A percentile compares a stretch with the other conserved stretches of the same genome.
These are phyloP conservation scores for Suhomyces panamericanus DNA, from an alignment of 1,139 yeast genomes.

Conservation along the genomic window DNA sequence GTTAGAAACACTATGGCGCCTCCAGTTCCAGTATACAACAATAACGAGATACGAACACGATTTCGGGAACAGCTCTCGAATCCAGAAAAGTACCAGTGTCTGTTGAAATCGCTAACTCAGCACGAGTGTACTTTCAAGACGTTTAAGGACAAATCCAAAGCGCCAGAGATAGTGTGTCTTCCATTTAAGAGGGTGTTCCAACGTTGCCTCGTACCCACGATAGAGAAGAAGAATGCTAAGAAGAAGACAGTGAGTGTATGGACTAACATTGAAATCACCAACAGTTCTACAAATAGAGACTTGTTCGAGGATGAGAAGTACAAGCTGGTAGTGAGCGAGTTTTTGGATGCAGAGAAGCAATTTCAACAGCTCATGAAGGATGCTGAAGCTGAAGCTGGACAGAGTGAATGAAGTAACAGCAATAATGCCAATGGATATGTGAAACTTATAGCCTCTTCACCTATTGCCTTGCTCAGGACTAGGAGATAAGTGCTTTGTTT, in stretches of 20 bases:
- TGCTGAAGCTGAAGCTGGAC: constrained; percentile 12
- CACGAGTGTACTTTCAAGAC: constrained; percentile 50
- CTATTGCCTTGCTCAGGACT: no score
- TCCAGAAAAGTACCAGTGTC: constrained; percentile 41
- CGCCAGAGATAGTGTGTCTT: constrained; percentile 49
- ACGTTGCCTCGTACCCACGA: constrained; percentile 41
- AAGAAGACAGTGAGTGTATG: constrained; percentile 24
- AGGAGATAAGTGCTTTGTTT: no score
- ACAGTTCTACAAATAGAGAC: constrained; percentile 34
- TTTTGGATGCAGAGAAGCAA: constrained; percentile 41
- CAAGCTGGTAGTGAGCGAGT: constrained; percentile 33
- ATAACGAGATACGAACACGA: constrained; percentile 29
- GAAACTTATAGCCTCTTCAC: no score
- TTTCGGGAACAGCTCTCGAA: constrained; percentile 31
- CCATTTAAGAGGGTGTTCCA: constrained; percentile 57
- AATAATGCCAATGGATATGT: neutral
- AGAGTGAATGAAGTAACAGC: neutral
- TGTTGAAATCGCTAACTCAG: constrained; percentile 46
- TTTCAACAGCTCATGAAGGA: constrained; percentile 36
- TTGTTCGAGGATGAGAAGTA: constrained; percentile 26
- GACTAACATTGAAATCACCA: constrained; percentile 49
- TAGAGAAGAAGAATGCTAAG: constrained; percentile 29
- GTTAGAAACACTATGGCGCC: constrained; percentile 36
- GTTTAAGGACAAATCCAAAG: constrained; percentile 21
- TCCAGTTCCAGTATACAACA: constrained; percentile 44